These are phyloP conservation scores for Wickerhamiella brachini DNA, from an alignment of 805 yeast species.

Conservation along the genomic window DNA sequence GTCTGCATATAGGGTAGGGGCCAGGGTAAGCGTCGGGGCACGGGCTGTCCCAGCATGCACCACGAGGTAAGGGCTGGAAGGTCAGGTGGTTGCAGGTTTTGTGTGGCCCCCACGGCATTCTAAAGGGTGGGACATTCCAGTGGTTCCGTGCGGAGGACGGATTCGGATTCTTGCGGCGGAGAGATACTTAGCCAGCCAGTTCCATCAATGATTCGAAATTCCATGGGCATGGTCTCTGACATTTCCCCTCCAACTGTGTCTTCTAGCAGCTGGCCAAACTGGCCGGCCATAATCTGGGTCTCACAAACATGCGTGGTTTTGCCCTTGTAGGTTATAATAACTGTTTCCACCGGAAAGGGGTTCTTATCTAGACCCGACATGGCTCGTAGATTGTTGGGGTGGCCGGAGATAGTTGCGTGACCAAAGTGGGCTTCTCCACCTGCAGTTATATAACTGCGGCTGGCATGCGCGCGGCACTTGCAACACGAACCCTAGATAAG, in stretches of 20 bases:
- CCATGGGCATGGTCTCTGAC: neutral
- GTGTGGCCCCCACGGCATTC: neutral
- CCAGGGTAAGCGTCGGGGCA: neutral
- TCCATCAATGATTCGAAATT: neutral
- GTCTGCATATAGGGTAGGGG: neutral
- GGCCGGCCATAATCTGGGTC: neutral
- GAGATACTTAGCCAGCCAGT: neutral
- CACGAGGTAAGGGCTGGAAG: neutral
- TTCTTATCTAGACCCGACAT: neutral
- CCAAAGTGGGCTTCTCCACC: neutral
- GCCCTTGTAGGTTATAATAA: neutral
- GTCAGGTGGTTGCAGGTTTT: neutral
- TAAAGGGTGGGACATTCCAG: neutral
- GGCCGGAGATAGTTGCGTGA: neutral
- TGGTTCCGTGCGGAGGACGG: neutral
- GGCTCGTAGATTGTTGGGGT: too few relatives aligned
- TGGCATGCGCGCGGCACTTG: neutral
- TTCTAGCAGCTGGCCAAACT: neutral
- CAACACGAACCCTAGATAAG: neutral
- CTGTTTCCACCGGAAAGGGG: neutral
- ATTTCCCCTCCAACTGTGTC: neutral
- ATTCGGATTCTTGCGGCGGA: neutral
- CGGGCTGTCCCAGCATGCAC: too few relatives aligned
- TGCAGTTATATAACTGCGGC: neutral
- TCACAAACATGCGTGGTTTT: neutral